Base-by-base conservation (phyloP, 345 rosid species). In the Gossypium rotundifolium region DNA sequence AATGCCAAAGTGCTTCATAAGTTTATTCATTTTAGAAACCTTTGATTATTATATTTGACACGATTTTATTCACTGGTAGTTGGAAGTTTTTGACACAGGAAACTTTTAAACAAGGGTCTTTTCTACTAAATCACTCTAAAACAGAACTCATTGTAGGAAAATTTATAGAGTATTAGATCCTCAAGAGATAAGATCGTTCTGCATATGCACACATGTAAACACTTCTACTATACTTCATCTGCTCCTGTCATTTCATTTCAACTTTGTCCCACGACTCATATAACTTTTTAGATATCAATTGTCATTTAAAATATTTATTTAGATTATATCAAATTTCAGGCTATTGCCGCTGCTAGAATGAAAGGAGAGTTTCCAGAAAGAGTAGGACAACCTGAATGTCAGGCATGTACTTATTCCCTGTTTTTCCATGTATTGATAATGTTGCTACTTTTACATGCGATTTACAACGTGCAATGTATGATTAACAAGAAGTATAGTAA, bases 321-420 rank as follows among this genome's bases (percentile, higher is more conserved):
- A 78, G 67, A 49, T 60, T 74, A 27, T 54, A 61, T 82, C 60
- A 17, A 71, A 40, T 80, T 83, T 54, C 83, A 96, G 99, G 99
- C 95, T 72, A 89, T 96, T 78, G 98, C 97, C 27, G 86, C 90
- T 70, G 97, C 94, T 75, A 85, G 95, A 82, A 88, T 93, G 90
- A 89, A 86, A 76, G 99, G 98, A 76, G 99, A 96, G 74, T 93
- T 84, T 77, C 99, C 99, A 65, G 99, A 96, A 83, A 89, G 99
- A 80, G 73, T 84, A 27, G 98, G 97, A 75, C 98, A 93, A 70
- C 97, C 93, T 22, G 97, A 96, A 86, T 96, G 99, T 81, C 98
- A 96, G 99, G 99, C 86, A 71, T 73, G 87, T 72, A 53, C 53
- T 60, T 79, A 9, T 65, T 71, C 74, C 77, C 23, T 61, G 20